These are phyloP conservation scores for Orychophragmus violaceus DNA, from an alignment of 345 rosid species.

Conservation along the genomic window DNA sequence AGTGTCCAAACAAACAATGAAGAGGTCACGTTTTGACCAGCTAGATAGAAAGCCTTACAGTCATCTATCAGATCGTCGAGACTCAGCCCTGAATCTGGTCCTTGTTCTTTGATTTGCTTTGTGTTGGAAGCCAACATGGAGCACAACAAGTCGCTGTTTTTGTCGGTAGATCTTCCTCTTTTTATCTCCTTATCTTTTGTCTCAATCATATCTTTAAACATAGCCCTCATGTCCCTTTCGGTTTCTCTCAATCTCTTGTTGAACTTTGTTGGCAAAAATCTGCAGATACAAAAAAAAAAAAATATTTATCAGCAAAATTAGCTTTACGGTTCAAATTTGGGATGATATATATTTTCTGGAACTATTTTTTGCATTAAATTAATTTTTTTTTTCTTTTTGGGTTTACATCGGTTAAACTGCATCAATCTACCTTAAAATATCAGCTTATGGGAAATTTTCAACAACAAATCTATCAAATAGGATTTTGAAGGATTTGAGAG, in stretches of 20 bases:
- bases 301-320: background rate
- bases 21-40: conserved; percentile 63
- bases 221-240: conserved; percentile 29
- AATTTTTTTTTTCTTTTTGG: too few species aligned
- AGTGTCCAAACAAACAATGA: conserved; percentile 47
- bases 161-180: conserved; percentile 18
- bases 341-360: too few species aligned
- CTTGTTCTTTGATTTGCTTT: conserved; percentile 28
- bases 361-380: too few species aligned
- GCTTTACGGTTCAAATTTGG: background rate
- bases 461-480: too few species aligned
- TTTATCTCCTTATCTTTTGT: conserved; percentile 30
- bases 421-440: too few species aligned
- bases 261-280: conserved; percentile 42
- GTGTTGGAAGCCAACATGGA: conserved; percentile 26
- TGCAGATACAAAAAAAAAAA: background rate
- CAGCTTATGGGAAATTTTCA: too few species aligned
- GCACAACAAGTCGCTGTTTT: conserved; percentile 34
- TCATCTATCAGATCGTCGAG: conserved; percentile 44
- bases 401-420: too few species aligned
- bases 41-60: conserved; percentile 59
- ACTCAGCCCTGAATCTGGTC: conserved; percentile 26
- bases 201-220: conserved; percentile 36
- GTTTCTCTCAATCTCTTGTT: conserved; percentile 39
- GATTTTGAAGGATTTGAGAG: too few species aligned